Percentiles rank a stretch among this genome's conserved stretches.
Conservation (phyloP, 768 basidiomycete genomes). For the Omphalotus guepiniiformis region DNA sequence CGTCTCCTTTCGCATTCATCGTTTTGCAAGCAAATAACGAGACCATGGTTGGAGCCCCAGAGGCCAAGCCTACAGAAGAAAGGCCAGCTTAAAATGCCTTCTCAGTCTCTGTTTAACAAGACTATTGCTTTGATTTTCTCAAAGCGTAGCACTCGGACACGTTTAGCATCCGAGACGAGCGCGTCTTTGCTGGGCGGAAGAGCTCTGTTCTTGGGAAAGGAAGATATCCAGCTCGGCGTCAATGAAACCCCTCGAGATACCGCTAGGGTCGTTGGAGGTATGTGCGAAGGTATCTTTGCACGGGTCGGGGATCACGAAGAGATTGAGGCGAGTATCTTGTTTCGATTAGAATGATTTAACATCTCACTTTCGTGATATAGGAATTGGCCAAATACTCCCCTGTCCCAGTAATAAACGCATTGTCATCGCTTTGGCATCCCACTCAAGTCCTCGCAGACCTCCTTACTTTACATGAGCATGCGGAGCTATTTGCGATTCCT, state of each 20-base stretch:
- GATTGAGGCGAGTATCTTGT: slow-evolving; percentile 64
- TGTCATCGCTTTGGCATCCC: slow-evolving; percentile 95
- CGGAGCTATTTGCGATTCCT: slow-evolving; percentile 44
- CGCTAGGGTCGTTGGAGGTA: slow-evolving; percentile 84
- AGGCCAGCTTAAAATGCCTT: slow-evolving; percentile 48
- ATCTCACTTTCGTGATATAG: slow-evolving; percentile 34
- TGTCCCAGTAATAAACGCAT: slow-evolving; percentile 93
- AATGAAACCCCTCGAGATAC: slow-evolving; percentile 87
- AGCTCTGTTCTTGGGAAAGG: slow-evolving; percentile 82
- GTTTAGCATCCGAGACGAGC: slow-evolving; percentile 84
- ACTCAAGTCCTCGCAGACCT: slow-evolving; percentile 94
- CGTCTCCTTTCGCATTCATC: slow-evolving; percentile 62
- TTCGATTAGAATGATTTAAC: background rate
- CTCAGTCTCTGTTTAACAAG: slow-evolving; percentile 76
- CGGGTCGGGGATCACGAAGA: slow-evolving; percentile 91
- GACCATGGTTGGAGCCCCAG: slow-evolving; percentile 66
- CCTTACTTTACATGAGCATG: slow-evolving; percentile 80
- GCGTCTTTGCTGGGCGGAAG: slow-evolving; percentile 77
- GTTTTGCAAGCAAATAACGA: slow-evolving; percentile 54
- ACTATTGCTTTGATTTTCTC: slow-evolving; percentile 87
- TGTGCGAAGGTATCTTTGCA: slow-evolving; percentile 97
- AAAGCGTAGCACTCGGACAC: slow-evolving; percentile 91
- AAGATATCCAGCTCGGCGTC: slow-evolving; percentile 94
- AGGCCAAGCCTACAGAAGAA: slow-evolving; percentile 25
- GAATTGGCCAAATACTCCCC: slow-evolving; percentile 87